Evolutionary conservation across 2,329 filamentous ascomycete species (phyloP), one percentile per base, ranked within the genome.

Genomic region (Aspergillus clavatus): DNA sequence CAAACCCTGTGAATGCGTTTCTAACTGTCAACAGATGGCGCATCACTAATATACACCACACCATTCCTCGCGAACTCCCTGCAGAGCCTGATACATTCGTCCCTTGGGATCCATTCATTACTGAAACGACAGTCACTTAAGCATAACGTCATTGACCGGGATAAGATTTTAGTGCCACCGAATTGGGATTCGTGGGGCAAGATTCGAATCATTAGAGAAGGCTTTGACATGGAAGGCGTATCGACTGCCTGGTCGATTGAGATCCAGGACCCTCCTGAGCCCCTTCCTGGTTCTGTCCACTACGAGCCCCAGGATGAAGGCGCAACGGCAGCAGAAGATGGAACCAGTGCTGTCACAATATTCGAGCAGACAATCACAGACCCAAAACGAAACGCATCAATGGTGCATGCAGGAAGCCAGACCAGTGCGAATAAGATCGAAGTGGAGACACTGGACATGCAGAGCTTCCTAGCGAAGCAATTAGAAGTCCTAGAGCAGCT

Each of bases 171-270:
- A 4, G 87, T 98, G 0, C 91, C 91, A 1, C 86, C 90, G 12
- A 96, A 96, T 66, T 98, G 93, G 93, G 93, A 98, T 68, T 96
- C 90, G 0, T 96, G 89, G 87, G 90, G 89, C 48, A 98, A 97
- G 70, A 96, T 98, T 48, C 80, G 91, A 33, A 89, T 97, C 36
- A 75, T 97, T 22, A 82, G 89, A 43, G 93, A 95, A 62, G 87
- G 84, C 0, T 97, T 97, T 58, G 89, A 97, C 55, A 87, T 94
- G 18, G 93, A 98, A 72, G 79, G 80, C 11, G 78, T 95, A 35
- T 93, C 88, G 57, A 79, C 83, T 47, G 87, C 84, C 40, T 98
- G 93, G 93, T 84, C 85, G 1, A 78, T 87, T 45, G 89, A 95
- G 54, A 86, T 93, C 40, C 83, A 89, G 59, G 77, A 79, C 33